phyloP scores from a whole-genome alignment of 805 yeast genomes.

The Yamadazyma scolyti region DNA sequence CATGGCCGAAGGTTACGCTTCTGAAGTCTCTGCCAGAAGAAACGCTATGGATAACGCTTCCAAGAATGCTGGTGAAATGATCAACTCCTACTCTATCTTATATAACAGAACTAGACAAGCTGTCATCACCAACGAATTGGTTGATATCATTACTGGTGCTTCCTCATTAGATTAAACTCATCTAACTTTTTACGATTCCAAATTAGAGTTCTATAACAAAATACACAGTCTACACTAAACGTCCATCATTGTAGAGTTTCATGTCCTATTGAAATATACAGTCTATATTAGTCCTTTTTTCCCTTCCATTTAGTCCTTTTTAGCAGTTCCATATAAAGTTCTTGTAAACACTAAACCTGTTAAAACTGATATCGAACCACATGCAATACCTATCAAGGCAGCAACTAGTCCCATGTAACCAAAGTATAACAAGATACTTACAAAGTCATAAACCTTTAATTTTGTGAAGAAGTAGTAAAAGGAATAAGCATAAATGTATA shows the following conservation, averaged over 20 bases:
- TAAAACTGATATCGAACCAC: slow-evolving; percentile 72
- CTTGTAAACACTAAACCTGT: slow-evolving; percentile 65
- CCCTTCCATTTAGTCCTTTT: slow-evolving; percentile 40
- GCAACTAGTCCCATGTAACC: slow-evolving; percentile 68
- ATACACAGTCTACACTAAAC: slow-evolving; percentile 2
- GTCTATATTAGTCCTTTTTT: not conserved
- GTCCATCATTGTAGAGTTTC: slow-evolving; percentile 1
- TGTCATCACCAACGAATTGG: slow-evolving; percentile 98
- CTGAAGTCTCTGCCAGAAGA: slow-evolving; percentile 98
- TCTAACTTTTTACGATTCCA: slow-evolving; percentile 3
- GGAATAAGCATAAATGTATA: slow-evolving; percentile 67
- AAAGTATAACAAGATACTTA: slow-evolving; percentile 65
- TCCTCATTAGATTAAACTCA: slow-evolving; percentile 79
- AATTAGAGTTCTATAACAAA: slow-evolving; percentile 1
- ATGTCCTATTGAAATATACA: slow-evolving; percentile 1
- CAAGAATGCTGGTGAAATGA: slow-evolving; percentile 99
- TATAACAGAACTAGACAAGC: slow-evolving; percentile 99
- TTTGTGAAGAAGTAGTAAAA: slow-evolving; percentile 59
- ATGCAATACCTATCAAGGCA: slow-evolving; percentile 58
- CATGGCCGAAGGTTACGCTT: slow-evolving; percentile 96
- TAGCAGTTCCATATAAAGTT: slow-evolving; percentile 55
- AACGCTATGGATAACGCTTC: slow-evolving; percentile 99
- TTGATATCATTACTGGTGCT: slow-evolving; percentile 99
- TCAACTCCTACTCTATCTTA: slow-evolving; percentile 89
- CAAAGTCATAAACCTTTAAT: slow-evolving; percentile 61